Percentiles rank a stretch among this genome's conserved stretches.
Conservation (phyloP, 139 green algal species). For the Tetradesmus lagerheimii region DNA sequence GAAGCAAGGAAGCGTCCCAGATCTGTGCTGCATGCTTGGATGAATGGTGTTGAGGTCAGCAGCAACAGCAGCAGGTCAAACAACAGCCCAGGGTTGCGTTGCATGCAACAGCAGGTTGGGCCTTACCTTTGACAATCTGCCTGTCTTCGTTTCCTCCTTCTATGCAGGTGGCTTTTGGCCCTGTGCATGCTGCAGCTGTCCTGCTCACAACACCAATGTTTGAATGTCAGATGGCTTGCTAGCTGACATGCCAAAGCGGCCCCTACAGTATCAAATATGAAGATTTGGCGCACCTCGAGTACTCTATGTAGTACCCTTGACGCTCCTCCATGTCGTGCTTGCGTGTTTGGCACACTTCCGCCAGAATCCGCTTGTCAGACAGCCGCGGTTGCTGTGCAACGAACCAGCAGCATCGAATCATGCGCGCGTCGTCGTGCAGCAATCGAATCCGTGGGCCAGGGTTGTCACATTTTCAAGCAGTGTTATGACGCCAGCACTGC, state of each 20-base stretch:
- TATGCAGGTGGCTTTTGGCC: neutral
- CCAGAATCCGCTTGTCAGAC: neutral
- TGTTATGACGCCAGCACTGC: neutral
- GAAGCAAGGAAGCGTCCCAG: neutral
- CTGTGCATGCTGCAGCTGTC: neutral
- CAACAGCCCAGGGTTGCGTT: neutral
- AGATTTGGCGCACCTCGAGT: neutral
- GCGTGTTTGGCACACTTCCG: neutral
- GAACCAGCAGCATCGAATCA: too few relatives aligned
- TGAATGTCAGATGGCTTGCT: neutral
- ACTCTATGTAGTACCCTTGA: neutral
- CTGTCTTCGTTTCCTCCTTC: neutral
- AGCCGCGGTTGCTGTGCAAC: too few relatives aligned
- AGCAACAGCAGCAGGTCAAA: neutral
- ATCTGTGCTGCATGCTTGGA: neutral
- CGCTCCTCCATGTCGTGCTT: neutral
- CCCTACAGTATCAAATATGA: neutral
- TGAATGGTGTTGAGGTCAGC: neutral
- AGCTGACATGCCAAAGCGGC: neutral
- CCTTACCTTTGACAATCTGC: neutral
- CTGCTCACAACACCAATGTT: neutral
- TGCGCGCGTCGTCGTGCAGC: too few relatives aligned
- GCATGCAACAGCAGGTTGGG: neutral
- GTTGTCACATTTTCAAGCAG: neutral
- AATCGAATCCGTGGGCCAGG: too few relatives aligned